Evolutionary conservation across 352 stramenopile genomes (phyloP), one percentile per base, ranked within the genome.

Genomic region (Thalassiosira hispida): DNA sequence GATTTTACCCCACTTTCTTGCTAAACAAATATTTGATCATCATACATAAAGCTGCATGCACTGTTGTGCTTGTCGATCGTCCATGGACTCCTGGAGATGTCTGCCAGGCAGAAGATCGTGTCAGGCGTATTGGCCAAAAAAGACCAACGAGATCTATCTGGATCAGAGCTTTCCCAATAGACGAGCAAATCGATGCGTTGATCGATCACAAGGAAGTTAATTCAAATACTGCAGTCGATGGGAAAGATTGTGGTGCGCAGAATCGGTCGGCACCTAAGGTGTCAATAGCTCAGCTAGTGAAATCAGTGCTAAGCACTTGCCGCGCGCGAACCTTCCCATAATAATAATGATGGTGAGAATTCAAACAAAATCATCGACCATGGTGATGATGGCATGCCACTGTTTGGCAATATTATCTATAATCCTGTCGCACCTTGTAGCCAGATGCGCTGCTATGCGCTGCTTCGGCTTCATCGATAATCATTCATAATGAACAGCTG

Each of bases 51-150:
- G 78, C 79, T 55, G 89, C 89, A 3, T 79, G 77, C 22, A 92
- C 86, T 14, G 81, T 94, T 23, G 87, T 94, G 67, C 74, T 92
- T 25, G 33, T 93, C 11, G 89, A 94, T 57, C 75, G 89, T 44
- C 85, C 89, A 38, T 94, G 89, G 89, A 94, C 86, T 56, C 85
- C 89, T 9, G 89, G 80, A 23, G 85, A 89, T 76, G 77, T 74
- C 4, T 35, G 46, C 46, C 74, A 88, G 71, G 77, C 84, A 11
- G 80, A 90, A 78, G 89, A 94, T 62, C 46, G 89, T 56, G 87
- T 94, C 1, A 67, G 85, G 31, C 71, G 89, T 20, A 94, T 94
- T 44, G 89, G 89, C 5, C 89, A 94, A 77, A 85, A 53, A 9
- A 67, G 85, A 38, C 38, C 73, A n/a, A 83, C 88, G 0, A 77